Evolutionary conservation across 345 rosid species (phyloP), one percentile per base, ranked within the genome.

Genomic region (Aurinia saxatilis): DNA sequence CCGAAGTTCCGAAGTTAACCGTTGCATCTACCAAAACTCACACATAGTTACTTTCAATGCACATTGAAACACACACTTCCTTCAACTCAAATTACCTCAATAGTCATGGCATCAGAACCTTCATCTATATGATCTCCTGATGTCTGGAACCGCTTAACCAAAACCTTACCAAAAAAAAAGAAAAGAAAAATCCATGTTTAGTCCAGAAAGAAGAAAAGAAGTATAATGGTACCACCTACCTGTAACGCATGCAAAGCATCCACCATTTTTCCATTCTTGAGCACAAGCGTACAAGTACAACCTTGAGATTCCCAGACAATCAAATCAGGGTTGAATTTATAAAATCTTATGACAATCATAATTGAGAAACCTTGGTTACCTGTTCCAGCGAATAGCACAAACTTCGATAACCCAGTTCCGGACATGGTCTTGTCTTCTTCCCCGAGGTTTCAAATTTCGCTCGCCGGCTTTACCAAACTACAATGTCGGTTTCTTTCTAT

Each of bases 201-300:
- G 18, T 58, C 31, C 42, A 23, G 52, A 50, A n/a, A n/a, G n/a
- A n/a, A n/a, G n/a, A n/a, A n/a, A n/a, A n/a, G n/a, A n/a, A n/a
- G n/a, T n/a, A n/a, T n/a, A n/a, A n/a, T n/a, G n/a, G n/a, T n/a
- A n/a, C n/a, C n/a, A n/a, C n/a, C 33, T 60, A 95, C 99, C 89
- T 86, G 87, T 52, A 93, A 66, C 60, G 90, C 88, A 39, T 86
- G 88, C 38, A 93, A 25, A 30, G 87, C 2, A 3, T 90, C 96
- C 0, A 97, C 79, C 68, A 93, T 73, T 77, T 93, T 90, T 1
- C 97, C 92, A 60, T 93, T 88, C 46, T 85, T 82, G 6, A 90
- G 6, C 66, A 93, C 69, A 50, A 93, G 36, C 37, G 97, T 90
- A 50, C 87, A 70, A 5, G 95, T 81, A 58, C 90, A 93, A 21